These are phyloP conservation scores for Marasmius fiardii DNA, from an alignment of 1,284 basidiomycete species.

Conservation along the genomic window DNA sequence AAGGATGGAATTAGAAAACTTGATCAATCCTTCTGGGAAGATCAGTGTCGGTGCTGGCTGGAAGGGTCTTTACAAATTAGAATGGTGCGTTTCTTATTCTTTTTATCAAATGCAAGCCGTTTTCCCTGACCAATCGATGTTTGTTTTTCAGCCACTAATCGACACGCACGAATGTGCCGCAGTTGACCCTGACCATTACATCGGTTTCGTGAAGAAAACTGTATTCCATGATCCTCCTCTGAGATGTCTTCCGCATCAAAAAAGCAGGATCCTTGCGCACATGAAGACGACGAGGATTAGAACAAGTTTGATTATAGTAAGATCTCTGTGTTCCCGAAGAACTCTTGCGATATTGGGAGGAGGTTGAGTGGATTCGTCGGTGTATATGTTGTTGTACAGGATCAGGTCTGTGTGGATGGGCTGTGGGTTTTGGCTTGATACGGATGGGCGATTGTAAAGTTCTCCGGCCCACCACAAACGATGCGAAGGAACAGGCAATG, in stretches of 20 bases:
- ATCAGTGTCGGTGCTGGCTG: slow-evolving; percentile 70
- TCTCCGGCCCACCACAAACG: too few relatives aligned
- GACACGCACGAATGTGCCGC: slow-evolving; percentile 96
- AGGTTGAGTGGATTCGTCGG: slow-evolving; percentile 81
- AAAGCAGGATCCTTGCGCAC: too few relatives aligned
- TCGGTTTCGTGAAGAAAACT: slow-evolving; percentile 81
- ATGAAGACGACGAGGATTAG: slow-evolving; percentile 74
- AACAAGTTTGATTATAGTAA: slow-evolving; percentile 93
- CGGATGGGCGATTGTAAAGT: too few relatives aligned
- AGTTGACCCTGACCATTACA: slow-evolving; percentile 93
- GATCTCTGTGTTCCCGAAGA: slow-evolving; percentile 69
- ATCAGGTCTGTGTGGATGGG: slow-evolving; percentile 39
- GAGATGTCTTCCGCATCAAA: background rate
- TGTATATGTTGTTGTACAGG: slow-evolving; percentile 85
- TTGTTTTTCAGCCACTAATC: slow-evolving; percentile 60
- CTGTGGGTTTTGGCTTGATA: too few relatives aligned
- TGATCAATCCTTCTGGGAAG: slow-evolving; percentile 64
- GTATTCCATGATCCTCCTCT: slow-evolving; percentile 42
- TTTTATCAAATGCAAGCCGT: too few relatives aligned
- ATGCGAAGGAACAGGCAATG: too few relatives aligned
- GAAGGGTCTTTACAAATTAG: slow-evolving; percentile 78
- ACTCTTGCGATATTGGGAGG: slow-evolving; percentile 78
- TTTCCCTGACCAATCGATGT: background rate
- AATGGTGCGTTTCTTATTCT: slow-evolving; percentile 45
- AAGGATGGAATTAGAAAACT: slow-evolving; percentile 16